Evolutionary conservation across 2,329 filamentous ascomycete genomes (phyloP), one percentile per base, ranked within the genome.

Genomic region (Aspergillus pseudonomiae): DNA sequence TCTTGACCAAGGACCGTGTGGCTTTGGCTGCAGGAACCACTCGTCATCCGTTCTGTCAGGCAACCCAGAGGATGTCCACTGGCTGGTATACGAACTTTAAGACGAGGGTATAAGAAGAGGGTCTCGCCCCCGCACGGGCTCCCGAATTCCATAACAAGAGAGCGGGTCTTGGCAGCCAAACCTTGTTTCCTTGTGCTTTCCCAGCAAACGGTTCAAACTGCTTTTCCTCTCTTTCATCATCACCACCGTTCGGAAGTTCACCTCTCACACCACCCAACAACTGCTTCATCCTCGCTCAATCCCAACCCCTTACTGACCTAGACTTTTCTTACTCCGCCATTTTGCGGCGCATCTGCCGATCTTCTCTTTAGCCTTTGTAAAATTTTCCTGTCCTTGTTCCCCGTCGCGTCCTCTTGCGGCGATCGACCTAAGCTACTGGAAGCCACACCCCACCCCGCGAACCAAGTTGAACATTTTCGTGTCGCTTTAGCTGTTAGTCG

Each of bases 201-300:
- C 39, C 7, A 6, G 39, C 39, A 41, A 41, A 41, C 39, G 39
- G 39, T 41, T 50, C 26, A 36, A 34, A 58, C 56, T 56, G 26
- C 28, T 57, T 46, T 61, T 48, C 24, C 56, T 65, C 64, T 61
- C 57, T 68, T 63, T 65, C 64, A 63, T 67, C 66, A 62, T 67
- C 65, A 56, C 63, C 63, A 32, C 34, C 19, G 14, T 36, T 36
- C 39, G 3, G 26, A 28, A 28, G 41, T 36, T 39, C 28, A 36
- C 26, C 54, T 55, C 55, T 56, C 39, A 41, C 30, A 56, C 53
- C 30, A 45, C 19, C 21, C 24, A 41, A 41, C 48, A 19, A 21
- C 36, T 16, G 16, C 19, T 28, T 57, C 48, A 32, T 48, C 30
- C 57, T 30, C 21, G 16, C 41, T 7, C 21, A 52, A 12, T n/a